Evolutionary conservation across 495 filamentous ascomycete genomes (phyloP).

Genomic region (Evernia prunastri): DNA sequence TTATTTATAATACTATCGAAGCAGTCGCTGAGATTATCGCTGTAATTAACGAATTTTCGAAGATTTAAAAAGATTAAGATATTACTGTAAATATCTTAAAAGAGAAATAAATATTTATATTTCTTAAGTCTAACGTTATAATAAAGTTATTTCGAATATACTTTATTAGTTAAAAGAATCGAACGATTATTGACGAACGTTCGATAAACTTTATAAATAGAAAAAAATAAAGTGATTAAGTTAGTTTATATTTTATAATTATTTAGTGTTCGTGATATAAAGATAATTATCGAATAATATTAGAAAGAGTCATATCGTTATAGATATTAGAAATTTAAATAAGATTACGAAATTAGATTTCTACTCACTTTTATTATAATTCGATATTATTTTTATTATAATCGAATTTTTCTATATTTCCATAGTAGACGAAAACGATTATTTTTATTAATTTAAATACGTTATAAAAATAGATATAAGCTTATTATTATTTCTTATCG

Average conservation of each 20-base stretch:
- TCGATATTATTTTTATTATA: not conserved
- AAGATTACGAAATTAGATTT: not conserved
- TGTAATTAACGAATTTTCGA: not conserved
- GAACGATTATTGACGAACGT: not conserved
- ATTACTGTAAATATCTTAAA: not conserved
- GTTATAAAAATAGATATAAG: not conserved
- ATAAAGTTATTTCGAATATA: no score
- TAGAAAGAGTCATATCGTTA: not conserved
- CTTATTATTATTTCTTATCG: not conserved
- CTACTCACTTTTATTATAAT: not conserved
- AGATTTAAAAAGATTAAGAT: not conserved
- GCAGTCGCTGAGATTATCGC: not conserved
- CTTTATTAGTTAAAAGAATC: no score
- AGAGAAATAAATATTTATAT: no score
- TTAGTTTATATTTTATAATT: not conserved
- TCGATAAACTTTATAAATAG: not conserved
- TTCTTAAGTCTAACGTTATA: no score
- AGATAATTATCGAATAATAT: not conserved
- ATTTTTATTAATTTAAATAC: not conserved
- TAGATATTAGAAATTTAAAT: not conserved
- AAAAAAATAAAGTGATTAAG: not conserved
- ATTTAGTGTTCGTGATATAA: not conserved
- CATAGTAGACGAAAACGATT: not conserved
- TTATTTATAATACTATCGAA: not conserved
- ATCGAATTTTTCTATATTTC: not conserved